phyloP scores from a whole-genome alignment of 2,329 filamentous ascomycete species.

The Gnomoniopsis sp. region DNA sequence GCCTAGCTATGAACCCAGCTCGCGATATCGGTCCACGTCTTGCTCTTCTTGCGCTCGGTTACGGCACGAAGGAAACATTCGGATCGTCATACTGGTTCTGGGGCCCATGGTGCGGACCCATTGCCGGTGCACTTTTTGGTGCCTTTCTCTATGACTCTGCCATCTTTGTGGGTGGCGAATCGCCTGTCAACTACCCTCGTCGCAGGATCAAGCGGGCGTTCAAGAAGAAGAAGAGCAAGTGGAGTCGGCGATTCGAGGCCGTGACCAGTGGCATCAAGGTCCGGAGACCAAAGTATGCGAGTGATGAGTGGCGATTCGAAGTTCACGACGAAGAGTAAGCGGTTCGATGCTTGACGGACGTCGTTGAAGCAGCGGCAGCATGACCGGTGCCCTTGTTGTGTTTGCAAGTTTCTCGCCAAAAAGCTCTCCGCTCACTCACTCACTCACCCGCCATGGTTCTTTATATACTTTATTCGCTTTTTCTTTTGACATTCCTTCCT shows the following conservation, averaged over 20 bases:
- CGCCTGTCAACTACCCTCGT: slow-evolving; percentile 47
- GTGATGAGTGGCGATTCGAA: slow-evolving; percentile 16
- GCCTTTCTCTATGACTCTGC: slow-evolving; percentile 48
- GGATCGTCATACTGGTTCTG: slow-evolving; percentile 43
- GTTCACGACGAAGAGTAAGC: slow-evolving; percentile 1
- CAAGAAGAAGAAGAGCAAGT: slow-evolving; percentile 35
- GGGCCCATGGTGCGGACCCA: slow-evolving; percentile 36
- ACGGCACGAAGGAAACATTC: slow-evolving; percentile 35
- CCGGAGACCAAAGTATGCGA: slow-evolving; percentile 14
- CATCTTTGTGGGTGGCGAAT: slow-evolving; percentile 48
- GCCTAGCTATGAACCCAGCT: slow-evolving; percentile 44
- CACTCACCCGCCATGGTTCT: not conserved
- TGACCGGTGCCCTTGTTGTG: not conserved
- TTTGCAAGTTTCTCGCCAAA: not conserved
- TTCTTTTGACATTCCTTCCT: not conserved
- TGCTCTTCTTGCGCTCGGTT: slow-evolving; percentile 41
- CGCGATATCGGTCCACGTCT: slow-evolving; percentile 48
- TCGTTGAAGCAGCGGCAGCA: not conserved
- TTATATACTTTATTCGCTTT: not conserved
- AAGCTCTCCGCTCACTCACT: slow-evolving; percentile 3
- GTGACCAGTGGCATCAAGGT: not conserved
- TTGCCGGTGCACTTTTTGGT: slow-evolving; percentile 37
- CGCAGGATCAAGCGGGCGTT: slow-evolving; percentile 36
- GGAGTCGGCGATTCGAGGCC: slow-evolving; percentile 18
- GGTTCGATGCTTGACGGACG: not conserved